Evolutionary conservation across 2,329 filamentous ascomycete species (phyloP).

Genomic region (Fusarium verticillioides): DNA sequence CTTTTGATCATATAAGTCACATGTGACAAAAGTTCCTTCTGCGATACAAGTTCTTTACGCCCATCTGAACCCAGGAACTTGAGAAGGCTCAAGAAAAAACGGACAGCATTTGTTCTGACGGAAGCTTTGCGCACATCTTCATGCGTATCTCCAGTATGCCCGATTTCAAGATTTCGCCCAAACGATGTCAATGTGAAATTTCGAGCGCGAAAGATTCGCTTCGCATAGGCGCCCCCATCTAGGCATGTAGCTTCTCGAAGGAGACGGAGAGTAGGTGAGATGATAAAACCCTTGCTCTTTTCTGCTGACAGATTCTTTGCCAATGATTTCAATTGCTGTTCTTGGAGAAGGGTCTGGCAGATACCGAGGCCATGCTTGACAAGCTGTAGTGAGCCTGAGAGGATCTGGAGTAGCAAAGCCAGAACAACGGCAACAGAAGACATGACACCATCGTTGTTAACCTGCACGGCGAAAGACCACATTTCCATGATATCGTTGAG

Average conservation of each 20-base stretch:
- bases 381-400: constrained; percentile 79
- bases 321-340: constrained; percentile 82
- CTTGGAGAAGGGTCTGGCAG: constrained; percentile 83
- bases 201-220: constrained; percentile 79
- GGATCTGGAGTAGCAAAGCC: constrained; percentile 81
- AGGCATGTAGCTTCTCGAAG: constrained; percentile 87
- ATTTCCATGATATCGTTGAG: constrained; percentile 85
- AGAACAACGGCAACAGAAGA: constrained; percentile 84
- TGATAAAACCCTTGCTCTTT: constrained; percentile 86
- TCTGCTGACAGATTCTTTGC: constrained; percentile 82
- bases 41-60: constrained; percentile 82
- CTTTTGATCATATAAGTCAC: constrained; percentile 81
- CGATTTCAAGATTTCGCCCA: constrained; percentile 82
- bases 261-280: constrained; percentile 87
- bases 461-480: constrained; percentile 85
- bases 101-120: constrained; percentile 83
- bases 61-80: constrained; percentile 80
- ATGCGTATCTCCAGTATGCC: constrained; percentile 63
- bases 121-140: constrained; percentile 79
- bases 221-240: constrained; percentile 85
- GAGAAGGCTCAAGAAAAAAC: constrained; percentile 82
- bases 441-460: constrained; percentile 82
- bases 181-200: constrained; percentile 84
- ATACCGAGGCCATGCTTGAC: constrained; percentile 80
- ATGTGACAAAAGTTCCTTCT: constrained; percentile 84